Evolutionary conservation across 345 rosid species (phyloP).

Genomic region (Camelina hispida): DNA sequence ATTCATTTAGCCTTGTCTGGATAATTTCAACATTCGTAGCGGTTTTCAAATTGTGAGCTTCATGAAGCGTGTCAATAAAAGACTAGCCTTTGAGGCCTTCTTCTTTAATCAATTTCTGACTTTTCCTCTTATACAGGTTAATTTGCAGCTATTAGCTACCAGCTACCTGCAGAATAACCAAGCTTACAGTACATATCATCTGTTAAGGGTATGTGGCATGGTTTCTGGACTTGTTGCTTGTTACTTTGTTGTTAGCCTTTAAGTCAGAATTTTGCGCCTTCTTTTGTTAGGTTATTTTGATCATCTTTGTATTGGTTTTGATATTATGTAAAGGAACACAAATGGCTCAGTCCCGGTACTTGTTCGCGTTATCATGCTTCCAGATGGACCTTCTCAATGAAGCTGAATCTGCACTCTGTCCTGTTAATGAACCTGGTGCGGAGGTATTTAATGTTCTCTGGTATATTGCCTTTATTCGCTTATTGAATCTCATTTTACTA

Average conservation of each 20-base stretch:
- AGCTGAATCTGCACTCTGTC: constrained; percentile 89
- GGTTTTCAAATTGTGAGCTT: too few species aligned
- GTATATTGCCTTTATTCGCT: constrained; percentile 25
- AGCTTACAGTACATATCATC: constrained; percentile 86
- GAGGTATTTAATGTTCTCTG: constrained; percentile 62
- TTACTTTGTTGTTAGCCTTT: not conserved
- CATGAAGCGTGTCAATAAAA: too few species aligned
- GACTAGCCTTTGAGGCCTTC: too few species aligned
- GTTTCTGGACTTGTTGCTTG: constrained; percentile 18
- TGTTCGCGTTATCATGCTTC: constrained; percentile 95
- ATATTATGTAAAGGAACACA: constrained; percentile 70
- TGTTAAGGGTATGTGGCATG: constrained; percentile 63
- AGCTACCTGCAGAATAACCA: constrained; percentile 92
- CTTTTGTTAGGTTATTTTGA: constrained; percentile 19
- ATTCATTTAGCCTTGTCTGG: not conserved
- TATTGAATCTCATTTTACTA: constrained; percentile 1
- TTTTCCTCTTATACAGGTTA: constrained; percentile 55
- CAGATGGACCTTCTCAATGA: constrained; percentile 95
- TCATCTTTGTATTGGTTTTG: constrained; percentile 33
- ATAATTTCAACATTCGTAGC: not conserved
- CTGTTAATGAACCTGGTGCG: constrained; percentile 74
- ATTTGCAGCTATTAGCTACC: constrained; percentile 83
- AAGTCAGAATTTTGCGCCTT: constrained; percentile 2
- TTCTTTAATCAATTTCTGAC: constrained; percentile 17
- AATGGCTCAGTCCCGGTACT: constrained; percentile 95